Conservation (phyloP, 2,329 filamentous ascomycete species). For the Atkinsonella hypoxylon region DNA sequence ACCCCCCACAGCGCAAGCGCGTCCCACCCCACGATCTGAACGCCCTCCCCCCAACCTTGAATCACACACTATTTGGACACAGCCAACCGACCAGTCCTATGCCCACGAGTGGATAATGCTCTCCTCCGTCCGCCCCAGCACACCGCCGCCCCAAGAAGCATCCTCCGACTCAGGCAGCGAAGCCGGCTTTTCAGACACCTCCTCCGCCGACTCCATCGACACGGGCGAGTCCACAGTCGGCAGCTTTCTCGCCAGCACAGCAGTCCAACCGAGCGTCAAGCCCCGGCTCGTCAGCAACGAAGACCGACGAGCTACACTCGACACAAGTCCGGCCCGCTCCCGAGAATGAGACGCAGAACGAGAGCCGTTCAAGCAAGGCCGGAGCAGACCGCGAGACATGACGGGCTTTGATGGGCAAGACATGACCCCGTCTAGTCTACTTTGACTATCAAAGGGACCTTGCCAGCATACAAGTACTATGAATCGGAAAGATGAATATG, state of each 20-base stretch:
- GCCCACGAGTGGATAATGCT: constrained; percentile 7
- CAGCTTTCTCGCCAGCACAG: constrained; percentile 1
- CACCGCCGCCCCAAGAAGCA: background rate
- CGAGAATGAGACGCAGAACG: no score
- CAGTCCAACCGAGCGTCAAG: background rate
- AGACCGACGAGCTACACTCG: background rate
- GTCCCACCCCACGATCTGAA: background rate
- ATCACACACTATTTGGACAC: constrained; percentile 6
- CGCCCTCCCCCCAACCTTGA: background rate
- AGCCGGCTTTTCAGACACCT: constrained; percentile 9
- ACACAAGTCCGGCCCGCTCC: background rate
- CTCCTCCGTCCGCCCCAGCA: constrained; percentile 6
- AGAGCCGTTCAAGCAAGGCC: no score
- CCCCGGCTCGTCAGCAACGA: background rate
- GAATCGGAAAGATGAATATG: no score
- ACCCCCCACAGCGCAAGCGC: constrained; percentile 1
- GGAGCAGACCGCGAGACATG: no score
- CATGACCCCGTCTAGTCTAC: no score
- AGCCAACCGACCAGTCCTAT: background rate
- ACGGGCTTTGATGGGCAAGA: no score
- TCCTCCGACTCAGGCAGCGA: constrained; percentile 8
- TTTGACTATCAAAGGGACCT: no score
- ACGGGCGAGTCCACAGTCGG: constrained; percentile 7
- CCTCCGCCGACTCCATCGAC: constrained; percentile 4
- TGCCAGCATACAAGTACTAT: background rate